A percentile compares a stretch with the other conserved stretches of the same genome.
These are phyloP conservation scores for Penicillium goetzii DNA, from an alignment of 495 filamentous ascomycete genomes.

Conservation along the genomic window DNA sequence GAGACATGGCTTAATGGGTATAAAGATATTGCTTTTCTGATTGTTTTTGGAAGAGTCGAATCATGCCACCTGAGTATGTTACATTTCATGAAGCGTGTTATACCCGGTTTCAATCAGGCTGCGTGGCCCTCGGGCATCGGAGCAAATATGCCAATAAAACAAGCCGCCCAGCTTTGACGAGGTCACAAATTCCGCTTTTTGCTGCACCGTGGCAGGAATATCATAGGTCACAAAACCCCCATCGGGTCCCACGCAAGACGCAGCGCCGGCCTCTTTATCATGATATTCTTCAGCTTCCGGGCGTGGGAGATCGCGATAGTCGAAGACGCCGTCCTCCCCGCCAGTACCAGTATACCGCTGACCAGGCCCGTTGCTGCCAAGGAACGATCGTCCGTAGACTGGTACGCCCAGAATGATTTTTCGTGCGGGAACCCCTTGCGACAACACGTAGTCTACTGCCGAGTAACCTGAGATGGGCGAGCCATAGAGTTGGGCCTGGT, in stretches of 20 bases:
- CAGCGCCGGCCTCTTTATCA: conserved; percentile 69
- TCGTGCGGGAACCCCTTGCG: conserved; percentile 66
- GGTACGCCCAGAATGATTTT: conserved; percentile 85
- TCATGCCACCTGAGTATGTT: conserved; percentile 1
- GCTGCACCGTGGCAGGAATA: conserved; percentile 78
- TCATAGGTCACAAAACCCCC: conserved; percentile 90
- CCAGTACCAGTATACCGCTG: conserved; percentile 65
- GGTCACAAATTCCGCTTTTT: conserved; percentile 82
- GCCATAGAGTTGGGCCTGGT: conserved; percentile 80
- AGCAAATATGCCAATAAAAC: conserved; percentile 92
- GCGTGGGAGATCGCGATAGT: conserved; percentile 77
- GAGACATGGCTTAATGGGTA: not conserved
- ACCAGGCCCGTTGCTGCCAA: conserved; percentile 65
- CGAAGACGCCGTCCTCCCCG: conserved; percentile 81
- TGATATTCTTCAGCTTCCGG: conserved; percentile 69
- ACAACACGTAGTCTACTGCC: conserved; percentile 66
- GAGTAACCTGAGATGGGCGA: conserved; percentile 67
- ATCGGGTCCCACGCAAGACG: conserved; percentile 78
- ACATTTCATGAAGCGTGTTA: conserved; percentile 66
- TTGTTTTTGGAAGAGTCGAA: not conserved
- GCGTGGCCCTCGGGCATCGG: conserved; percentile 66
- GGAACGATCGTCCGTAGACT: conserved; percentile 79
- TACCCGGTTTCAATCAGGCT: conserved; percentile 79
- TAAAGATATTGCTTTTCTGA: not conserved
- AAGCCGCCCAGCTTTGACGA: conserved; percentile 76